These are phyloP conservation scores for Rauvolfia tetraphylla DNA, from an alignment of 257 asterid genomes.

Conservation along the genomic window DNA sequence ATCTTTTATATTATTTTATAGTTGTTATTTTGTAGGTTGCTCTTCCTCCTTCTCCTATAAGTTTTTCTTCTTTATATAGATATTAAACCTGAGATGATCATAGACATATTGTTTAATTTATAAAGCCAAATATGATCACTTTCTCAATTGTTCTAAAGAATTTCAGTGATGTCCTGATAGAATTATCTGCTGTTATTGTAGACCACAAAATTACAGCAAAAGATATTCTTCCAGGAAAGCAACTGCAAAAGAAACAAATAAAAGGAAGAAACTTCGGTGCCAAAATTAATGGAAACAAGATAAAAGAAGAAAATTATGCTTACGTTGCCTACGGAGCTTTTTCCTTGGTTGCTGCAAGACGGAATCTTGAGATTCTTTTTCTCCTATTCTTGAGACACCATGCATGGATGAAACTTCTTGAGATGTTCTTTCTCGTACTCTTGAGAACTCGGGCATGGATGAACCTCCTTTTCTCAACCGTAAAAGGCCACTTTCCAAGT, in stretches of 20 bases:
- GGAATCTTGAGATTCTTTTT: slow-evolving; percentile 14
- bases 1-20: background rate
- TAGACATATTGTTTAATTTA: background rate
- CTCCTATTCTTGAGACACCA: slow-evolving; percentile 5
- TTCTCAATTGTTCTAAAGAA: background rate
- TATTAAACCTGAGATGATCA: background rate
- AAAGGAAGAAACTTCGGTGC: background rate
- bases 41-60: background rate
- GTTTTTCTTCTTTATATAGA: background rate
- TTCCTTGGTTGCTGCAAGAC: slow-evolving; percentile 33
- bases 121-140: background rate
- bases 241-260: background rate
- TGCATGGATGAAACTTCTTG: slow-evolving; percentile 1
- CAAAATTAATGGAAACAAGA: slow-evolving; percentile 2
- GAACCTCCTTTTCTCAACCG: slow-evolving; percentile 27
- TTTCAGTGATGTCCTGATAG: background rate
- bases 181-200: background rate
- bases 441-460: background rate
- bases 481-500: slow-evolving; percentile 35
- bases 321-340: slow-evolving; percentile 65
- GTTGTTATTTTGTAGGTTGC: background rate
- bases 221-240: background rate
- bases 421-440: slow-evolving; percentile 16
- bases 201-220: background rate
- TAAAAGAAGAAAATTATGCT: slow-evolving; percentile 26